Base-by-base conservation (phyloP, 148 eudicot species). In the Vaccinium myrtillus region DNA sequence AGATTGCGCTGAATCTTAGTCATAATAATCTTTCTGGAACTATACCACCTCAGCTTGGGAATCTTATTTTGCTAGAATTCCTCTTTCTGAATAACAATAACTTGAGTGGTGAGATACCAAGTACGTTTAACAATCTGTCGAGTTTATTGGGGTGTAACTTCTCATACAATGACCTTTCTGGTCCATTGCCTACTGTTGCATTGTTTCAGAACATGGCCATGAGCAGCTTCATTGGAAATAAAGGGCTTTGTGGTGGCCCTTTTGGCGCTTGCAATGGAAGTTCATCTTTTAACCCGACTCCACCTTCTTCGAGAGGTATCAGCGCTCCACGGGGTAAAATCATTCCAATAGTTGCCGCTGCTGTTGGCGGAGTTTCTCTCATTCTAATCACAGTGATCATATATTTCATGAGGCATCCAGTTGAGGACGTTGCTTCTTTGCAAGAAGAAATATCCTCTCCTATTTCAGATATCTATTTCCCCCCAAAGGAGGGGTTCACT, bases 401-500 rank as follows among this genome's bases (percentile, higher is more conserved):
- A 75, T 93, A 90, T 84, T 71, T 14, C 18, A 36, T 73, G 50
- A 73, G 91, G 86, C 90, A 88, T 36, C 96, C 98, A 14, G 91
- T 87, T 85, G 96, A 93, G 46, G 87, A 81, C 1, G 91, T 84
- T 70, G 88, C 89, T 67, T 85, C 94, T 18, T 54, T 86, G 30
- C 91, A 89, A 75, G 98, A 93, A 39, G 86, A 87, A 15, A 83
- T 59, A 23, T 84, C 89, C 18, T 89, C 95, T 69, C 81, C 92
- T 0, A 90, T 87, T 80, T 92, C 99, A 2, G 99, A 97, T 87
- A 90, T 97, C 8, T 97, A 97, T 88, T 97, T 97, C 76, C 94
- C 95, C 86, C 98, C 98, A 2, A 95, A 94, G 84, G 98, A 95
- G 82, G 99, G 93, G 19, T 95, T 95, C 87, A 94, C 93, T 80